These are phyloP conservation scores for Carex pumila DNA, from an alignment of 176 grass and related monocot genomes.

Conservation along the genomic window DNA sequence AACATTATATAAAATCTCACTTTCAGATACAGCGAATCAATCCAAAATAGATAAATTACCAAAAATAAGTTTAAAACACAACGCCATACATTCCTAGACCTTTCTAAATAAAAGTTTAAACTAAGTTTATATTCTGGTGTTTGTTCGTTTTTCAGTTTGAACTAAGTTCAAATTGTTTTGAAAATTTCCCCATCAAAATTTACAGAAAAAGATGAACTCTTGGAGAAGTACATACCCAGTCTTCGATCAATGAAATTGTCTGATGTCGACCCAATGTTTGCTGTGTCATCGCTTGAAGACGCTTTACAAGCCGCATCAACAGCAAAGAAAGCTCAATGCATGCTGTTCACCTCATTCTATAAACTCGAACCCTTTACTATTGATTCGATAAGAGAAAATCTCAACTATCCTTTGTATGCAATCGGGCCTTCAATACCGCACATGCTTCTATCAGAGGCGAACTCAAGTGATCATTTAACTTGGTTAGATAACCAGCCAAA, in stretches of 20 bases:
- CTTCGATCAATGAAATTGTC: constrained; percentile 25
- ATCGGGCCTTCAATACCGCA: constrained; percentile 37
- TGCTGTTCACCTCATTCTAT: constrained; percentile 58
- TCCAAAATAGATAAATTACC: neutral
- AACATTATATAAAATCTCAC: neutral
- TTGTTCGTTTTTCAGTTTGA: neutral
- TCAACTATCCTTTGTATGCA: constrained; percentile 33
- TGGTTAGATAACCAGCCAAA: constrained; percentile 46
- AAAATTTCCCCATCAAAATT: neutral
- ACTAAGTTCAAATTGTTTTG: neutral
- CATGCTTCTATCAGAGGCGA: neutral
- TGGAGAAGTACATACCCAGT: constrained; percentile 37
- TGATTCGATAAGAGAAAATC: neutral
- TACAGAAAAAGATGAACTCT: constrained; percentile 18
- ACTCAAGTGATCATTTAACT: neutral
- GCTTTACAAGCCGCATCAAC: neutral
- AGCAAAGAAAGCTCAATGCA: constrained; percentile 39
- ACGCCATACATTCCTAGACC: neutral
- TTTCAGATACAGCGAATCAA: neutral
- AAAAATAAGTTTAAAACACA: neutral
- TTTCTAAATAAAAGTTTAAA: neutral
- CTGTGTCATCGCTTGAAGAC: neutral
- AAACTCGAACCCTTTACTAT: constrained; percentile 37
- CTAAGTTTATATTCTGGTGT: neutral
- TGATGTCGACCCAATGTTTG: constrained; percentile 25